Evolutionary conservation across 108 stramenopile genomes (phyloP).

Genomic region (Aurantiochytrium sp.): DNA sequence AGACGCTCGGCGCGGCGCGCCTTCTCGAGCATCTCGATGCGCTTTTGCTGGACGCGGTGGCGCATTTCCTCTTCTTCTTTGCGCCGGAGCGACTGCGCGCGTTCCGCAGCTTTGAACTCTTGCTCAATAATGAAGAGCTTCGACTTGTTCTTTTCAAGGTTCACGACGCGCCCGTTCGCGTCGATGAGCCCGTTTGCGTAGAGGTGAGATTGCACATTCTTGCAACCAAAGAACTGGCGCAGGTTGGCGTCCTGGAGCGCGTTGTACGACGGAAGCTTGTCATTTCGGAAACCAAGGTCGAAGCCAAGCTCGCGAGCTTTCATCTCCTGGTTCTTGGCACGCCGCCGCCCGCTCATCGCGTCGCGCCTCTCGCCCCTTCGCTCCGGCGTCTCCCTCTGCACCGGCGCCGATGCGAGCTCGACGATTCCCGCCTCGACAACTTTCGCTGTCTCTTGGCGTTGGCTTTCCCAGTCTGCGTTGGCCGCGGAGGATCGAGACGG

Average conservation of each 20-base stretch:
- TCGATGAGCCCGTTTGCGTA: slow-evolving; percentile 62
- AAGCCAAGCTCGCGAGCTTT: slow-evolving; percentile 38
- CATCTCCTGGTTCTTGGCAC: neutral
- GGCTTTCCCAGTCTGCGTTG: too few species aligned
- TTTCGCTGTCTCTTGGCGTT: too few species aligned
- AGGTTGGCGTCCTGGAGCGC: slow-evolving; percentile 62
- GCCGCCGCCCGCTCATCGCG: neutral
- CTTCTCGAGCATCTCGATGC: slow-evolving; percentile 36
- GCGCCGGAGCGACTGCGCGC: slow-evolving; percentile 43
- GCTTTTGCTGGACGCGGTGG: slow-evolving; percentile 36
- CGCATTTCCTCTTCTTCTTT: slow-evolving; percentile 53
- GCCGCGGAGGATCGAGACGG: too few species aligned
- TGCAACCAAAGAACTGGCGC: slow-evolving; percentile 62
- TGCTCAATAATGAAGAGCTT: slow-evolving; percentile 63
- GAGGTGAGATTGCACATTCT: slow-evolving; percentile 49
- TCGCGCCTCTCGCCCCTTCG: too few species aligned
- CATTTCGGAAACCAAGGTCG: slow-evolving; percentile 35
- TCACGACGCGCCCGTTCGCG: slow-evolving; percentile 56
- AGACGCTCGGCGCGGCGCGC: slow-evolving; percentile 22
- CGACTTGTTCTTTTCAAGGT: slow-evolving; percentile 53
- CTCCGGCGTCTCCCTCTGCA: too few species aligned
- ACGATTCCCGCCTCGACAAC: too few species aligned
- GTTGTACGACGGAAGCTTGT: slow-evolving; percentile 52
- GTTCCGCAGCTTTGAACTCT: slow-evolving; percentile 60
- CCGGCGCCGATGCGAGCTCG: too few species aligned